Base-by-base conservation (phyloP, 305 asterid species). In the Withania somnifera region DNA sequence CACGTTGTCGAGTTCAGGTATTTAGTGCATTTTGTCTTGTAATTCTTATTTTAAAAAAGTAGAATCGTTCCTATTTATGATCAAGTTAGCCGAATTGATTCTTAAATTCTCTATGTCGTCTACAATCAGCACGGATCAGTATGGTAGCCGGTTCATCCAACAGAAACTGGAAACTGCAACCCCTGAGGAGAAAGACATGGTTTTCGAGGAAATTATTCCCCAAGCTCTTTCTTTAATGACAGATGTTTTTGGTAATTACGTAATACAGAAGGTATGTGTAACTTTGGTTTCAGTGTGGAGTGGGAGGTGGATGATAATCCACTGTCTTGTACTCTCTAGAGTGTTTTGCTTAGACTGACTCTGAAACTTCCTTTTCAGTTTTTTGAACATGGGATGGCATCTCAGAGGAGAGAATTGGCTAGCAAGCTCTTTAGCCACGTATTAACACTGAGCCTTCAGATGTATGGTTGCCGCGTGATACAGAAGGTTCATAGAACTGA, bases 381-480 rank as follows among this genome's bases (percentile, higher is more conserved):
- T 85, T 91, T 94, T 86, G 98, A 94, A 89, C 90, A 90, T 83
- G 97, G 98, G 56, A 91, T 88, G 91, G 86, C 93, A n/a, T 81
- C 90, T 38, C 97, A 94, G 82, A 89, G 93, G 84, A 90, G 92
- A 88, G 92, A 88, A 86, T 90, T 94, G 82, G 96, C 94, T 67
- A 78, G 83, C 88, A 93, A 91, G 90, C 88, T 94, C 79, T 88
- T 89, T 88, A 97, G 95, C 77, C 93, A 91, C 83, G 89, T 94
- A 54, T 86, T 94, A 83, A 83, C 93, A 2, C 88, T 92, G 75
- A 93, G 97, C 83, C 91, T 94, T 88, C 98, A 93, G 88, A 93
- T 94, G 97, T 94, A 93, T 51, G 98, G 97, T 6, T 94, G 98
- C 75, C 95, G 98, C 77, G 98, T 94, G 82, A 94, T 94, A 84